These are phyloP conservation scores for Schizonepeta tenuifolia DNA, from an alignment of 257 asterid species.

Conservation along the genomic window DNA sequence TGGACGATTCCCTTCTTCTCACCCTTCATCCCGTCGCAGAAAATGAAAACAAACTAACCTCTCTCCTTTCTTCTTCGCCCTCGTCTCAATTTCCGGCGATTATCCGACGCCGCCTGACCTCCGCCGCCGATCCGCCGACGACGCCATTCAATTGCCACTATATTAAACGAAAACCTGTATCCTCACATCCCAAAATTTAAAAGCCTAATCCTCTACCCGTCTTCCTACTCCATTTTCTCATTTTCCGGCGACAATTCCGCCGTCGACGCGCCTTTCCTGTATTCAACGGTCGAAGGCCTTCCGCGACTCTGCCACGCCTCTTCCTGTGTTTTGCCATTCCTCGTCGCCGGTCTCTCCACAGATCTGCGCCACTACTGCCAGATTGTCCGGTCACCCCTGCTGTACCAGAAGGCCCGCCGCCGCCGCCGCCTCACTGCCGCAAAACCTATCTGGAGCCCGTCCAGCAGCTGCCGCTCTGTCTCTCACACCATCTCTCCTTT, in stretches of 20 bases:
- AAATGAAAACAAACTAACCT: neutral
- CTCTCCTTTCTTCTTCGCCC: neutral
- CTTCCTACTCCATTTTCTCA: neutral
- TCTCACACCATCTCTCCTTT: neutral
- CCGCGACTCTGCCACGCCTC: neutral
- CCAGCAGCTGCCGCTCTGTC: neutral
- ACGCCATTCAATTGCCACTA: neutral
- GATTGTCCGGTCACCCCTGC: neutral
- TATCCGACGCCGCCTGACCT: neutral
- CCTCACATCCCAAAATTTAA: neutral
- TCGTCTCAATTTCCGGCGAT: neutral
- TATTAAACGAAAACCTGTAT: neutral
- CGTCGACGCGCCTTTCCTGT: neutral
- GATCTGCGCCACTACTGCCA: neutral
- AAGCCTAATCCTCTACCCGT: neutral
- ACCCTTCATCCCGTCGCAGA: constrained; percentile 2
- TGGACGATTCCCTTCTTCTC: too few species aligned
- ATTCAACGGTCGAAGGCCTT: neutral
- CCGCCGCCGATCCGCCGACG: neutral
- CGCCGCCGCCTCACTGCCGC: too few species aligned
- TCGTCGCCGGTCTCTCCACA: neutral
- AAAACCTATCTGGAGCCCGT: too few species aligned
- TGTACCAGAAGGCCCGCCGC: neutral
- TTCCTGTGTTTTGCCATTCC: neutral
- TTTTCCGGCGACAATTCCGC: neutral